Percentiles rank a stretch among this genome's conserved stretches.
Conservation (phyloP, 139 green algal species). For the Astrephomene gubernaculifera region DNA sequence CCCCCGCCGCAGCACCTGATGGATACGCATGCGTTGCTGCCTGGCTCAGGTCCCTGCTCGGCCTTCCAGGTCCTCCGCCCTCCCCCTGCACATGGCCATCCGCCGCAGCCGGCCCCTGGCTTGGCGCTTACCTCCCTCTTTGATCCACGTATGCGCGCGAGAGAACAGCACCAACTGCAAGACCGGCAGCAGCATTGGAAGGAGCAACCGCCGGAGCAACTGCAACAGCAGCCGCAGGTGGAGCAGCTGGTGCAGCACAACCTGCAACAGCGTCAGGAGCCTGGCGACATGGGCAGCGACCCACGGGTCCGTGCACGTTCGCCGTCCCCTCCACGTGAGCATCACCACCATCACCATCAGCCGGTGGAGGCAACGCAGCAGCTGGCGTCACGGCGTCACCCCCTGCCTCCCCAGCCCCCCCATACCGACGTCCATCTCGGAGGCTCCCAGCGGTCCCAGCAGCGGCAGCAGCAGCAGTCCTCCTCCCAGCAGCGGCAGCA, state of each 20-base stretch:
- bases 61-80: background rate
- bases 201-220: background rate
- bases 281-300: background rate
- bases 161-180: background rate
- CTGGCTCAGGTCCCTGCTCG: background rate
- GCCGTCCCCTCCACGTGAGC: too few relatives aligned
- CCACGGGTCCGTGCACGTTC: background rate
- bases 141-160: background rate
- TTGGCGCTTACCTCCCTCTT: background rate
- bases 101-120: background rate
- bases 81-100: background rate
- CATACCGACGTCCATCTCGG: too few relatives aligned
- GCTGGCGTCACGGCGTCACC: too few relatives aligned
- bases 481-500: constrained; percentile 1
- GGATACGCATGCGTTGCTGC: too few relatives aligned
- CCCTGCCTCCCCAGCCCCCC: too few relatives aligned
- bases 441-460: background rate
- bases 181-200: background rate
- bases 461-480: background rate
- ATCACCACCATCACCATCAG: constrained; percentile 4
- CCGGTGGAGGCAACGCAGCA: background rate
- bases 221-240: background rate
- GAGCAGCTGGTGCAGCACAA: background rate
- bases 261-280: background rate
- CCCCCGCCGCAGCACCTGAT: too few relatives aligned